Base-by-base conservation (phyloP, 176 grass and related monocot species). In the Puccinellia tenuiflora region DNA sequence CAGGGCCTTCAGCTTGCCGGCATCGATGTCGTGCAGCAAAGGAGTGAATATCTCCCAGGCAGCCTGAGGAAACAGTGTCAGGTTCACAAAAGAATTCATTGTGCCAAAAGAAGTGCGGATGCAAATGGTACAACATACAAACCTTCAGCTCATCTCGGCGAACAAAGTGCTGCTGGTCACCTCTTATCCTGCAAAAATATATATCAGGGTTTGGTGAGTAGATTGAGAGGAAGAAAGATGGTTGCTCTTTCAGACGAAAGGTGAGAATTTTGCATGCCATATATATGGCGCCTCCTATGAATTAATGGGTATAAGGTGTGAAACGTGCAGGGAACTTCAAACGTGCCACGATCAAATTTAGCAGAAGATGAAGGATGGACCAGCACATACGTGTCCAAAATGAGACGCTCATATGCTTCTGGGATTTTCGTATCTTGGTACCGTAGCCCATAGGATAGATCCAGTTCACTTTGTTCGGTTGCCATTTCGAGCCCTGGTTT, bases 1-100 rank as follows among this genome's bases (percentile, higher is more conserved):
- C n/a, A 93, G 56, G 2, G 91, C 46, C 68, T 92, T 99, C 81
- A 92, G 30, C 83, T 92, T 88, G 14, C 93, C 91, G 1, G 29
- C 89, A 10, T 99, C 96, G 0, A 99, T 99, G 75, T 91, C 91
- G 29, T 99, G 93, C 81, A 99, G 64, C 51, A 96, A 77, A 17
- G 96, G 96, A 85, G 93, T 99, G 84, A 99, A 96, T 78, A 99
- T 99, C 68, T 93, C 85, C 96, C 96, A 99, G 2, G 96, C 96
- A 73, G 89, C 96, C 96, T 99, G 87, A 85, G 60, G 33, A 75
- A 35, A 70, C 22, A 21, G 18, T n/a, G 31, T 57, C 75, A 70
- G 28, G 21, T 68, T 60, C 51, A 73, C 30, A 70, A 68, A 3
- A 9, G 45, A 40, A 8, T n/a, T 22, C 43, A 51, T 7, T 9